Base-by-base conservation (phyloP, 129 eudicot genomes). In the Erigeron canadensis region DNA sequence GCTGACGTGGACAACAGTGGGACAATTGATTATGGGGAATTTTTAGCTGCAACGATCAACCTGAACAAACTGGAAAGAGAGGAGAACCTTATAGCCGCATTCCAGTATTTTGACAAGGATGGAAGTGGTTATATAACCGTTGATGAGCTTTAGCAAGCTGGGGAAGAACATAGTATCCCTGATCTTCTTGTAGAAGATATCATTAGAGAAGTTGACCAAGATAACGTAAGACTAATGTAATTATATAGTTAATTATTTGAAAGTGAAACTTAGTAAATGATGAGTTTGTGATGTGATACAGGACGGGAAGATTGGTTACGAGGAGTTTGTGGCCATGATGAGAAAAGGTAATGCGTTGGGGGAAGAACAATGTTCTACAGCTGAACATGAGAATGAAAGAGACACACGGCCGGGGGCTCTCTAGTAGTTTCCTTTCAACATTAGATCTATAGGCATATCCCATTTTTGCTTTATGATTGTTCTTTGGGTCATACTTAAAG, bases 301-400 rank as follows among this genome's bases (percentile, higher is more conserved):
- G 86, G 86, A 82, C 56, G 86, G 99, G 63, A 82, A 84, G 74
- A 94, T 94, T 17, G 99, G 90, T 75, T 94, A 94, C 57, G 87
- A 88, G 50, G 99, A 94, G 79, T 94, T 94, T 73, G 99, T 87
- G 47, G 96, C 99, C 12, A 94, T 94, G 99, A 94, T 94, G 99
- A 88, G 83, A 61, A 94, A 90, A 67, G 98, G 98, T 59, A 88
- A 88, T 75, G 89, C 89, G 77, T 95, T 40, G 97, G 99, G 68
- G 86, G 99, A 60, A 81, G 99, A 72, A 90, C 97, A 4, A 95
- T 90, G 99, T 86, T 94, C 79, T 87, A 84, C 76, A 93, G 98
- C 73, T 93, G 76, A 93, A 89, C 80, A 82, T 89, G 51, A 87
- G 97, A 94, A 89, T 84, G 88, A 78, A 91, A 82, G 98, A 87